phyloP scores from a whole-genome alignment of 257 asterid genomes.

The Thymus quinquecostatus region DNA sequence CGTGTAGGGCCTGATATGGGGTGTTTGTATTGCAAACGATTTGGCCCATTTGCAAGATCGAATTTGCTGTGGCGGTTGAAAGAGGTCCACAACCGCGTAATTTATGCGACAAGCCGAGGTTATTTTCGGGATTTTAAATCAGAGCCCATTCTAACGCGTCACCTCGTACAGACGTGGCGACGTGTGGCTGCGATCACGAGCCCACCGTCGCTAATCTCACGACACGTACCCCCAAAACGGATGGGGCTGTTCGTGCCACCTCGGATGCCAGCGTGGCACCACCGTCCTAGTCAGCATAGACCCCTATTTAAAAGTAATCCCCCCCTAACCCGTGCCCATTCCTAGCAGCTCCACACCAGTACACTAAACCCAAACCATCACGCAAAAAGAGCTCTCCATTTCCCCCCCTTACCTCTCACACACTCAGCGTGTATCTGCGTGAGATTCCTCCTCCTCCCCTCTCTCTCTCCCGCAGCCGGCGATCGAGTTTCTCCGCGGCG shows the following conservation, averaged over 20 bases:
- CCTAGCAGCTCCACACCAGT: conserved; percentile 30
- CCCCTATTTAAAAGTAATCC: conserved; percentile 27
- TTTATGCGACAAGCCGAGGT: conserved; percentile 28
- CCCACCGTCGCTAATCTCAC: conserved; percentile 28
- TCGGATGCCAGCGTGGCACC: conserved; percentile 32
- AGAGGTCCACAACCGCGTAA: conserved; percentile 36
- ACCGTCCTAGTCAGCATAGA: conserved; percentile 44
- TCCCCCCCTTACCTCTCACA: conserved; percentile 29
- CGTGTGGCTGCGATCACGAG: conserved; percentile 36
- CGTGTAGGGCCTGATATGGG: too few relatives aligned
- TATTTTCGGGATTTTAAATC: conserved; percentile 27
- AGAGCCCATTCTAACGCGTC: conserved; percentile 24
- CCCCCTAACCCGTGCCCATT: conserved; percentile 19
- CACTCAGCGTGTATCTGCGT: conserved; percentile 25
- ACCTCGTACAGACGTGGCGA: conserved; percentile 53
- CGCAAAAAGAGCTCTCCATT: conserved; percentile 31
- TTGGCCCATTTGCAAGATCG: too few relatives aligned
- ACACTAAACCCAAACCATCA: conserved; percentile 29
- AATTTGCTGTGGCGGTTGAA: conserved; percentile 57
- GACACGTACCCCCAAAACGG: conserved; percentile 48
- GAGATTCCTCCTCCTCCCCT: too few relatives aligned
- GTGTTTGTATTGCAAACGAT: too few relatives aligned
- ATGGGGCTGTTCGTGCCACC: conserved; percentile 40
- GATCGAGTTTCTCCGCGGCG: conserved; percentile 26
- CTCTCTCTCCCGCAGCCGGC: neutral